Evolutionary conservation across 2,329 filamentous ascomycete species (phyloP), one percentile per base, ranked within the genome.

Genomic region (Cordyceps cateniannulata): DNA sequence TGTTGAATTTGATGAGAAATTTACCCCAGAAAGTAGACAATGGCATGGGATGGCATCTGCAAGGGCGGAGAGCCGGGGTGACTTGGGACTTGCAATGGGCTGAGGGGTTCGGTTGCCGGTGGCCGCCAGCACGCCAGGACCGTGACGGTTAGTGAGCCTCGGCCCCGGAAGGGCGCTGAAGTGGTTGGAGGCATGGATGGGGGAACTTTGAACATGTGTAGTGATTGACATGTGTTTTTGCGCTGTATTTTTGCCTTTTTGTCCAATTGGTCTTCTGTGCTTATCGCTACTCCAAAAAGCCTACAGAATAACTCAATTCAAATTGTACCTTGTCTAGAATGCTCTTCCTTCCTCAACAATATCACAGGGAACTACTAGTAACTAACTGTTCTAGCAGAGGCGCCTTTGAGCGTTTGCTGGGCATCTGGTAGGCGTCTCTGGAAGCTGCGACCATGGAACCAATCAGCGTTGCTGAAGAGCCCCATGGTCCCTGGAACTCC

Each of bases 11-110:
- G 55, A 10, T 27, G 18, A 58, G 16, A 35, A 12, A 29, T 50
- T 42, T 58, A 49, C 32, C 45, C 22, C 27, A 50, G 32, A 50
- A 58, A 27, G 16, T 29, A 42, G 35, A 24, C 22, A 42, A 35
- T 35, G 27, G 22, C 42, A n/a, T 5, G n/a, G 22, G 29, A 50
- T 49, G 32, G 42, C 29, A 50, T 22, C 22, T 58, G 16, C 22
- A 45, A 58, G 45, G 29, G 55, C 55, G 55, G 55, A 59, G 55
- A 35, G 27, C 56, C 47, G 56, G 56, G 56, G 38, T 22, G 56
- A 59, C 29, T 59, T 52, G 47, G 32, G 32, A 38, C 22, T 10
- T 10, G n/a, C n/a, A n/a, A n/a, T n/a, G 38, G 12, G 51, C 22
- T 47, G 42, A 51, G 56, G 48, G 56, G 25, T n/a, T n/a, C n/a